Base-by-base conservation (phyloP, 2,329 filamentous ascomycete genomes). In the Capronia coronata region DNA sequence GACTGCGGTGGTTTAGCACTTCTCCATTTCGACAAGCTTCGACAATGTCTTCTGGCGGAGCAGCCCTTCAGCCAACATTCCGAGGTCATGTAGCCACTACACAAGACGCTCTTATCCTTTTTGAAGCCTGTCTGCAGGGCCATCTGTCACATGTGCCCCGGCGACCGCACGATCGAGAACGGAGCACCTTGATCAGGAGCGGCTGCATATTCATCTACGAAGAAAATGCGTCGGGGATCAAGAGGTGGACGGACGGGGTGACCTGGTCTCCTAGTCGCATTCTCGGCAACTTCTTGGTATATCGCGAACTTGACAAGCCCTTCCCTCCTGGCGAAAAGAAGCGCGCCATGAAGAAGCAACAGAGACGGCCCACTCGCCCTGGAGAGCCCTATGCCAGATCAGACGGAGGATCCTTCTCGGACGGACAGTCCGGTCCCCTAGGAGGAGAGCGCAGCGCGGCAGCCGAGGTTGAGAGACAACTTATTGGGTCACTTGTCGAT, bases 131-230 rank as follows among this genome's bases (percentile, higher is more conserved):
- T 60, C 73, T 94, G 13, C 75, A 73, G 29, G 87, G 87, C 9
- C 71, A 75, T 16, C 71, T 91, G 7, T 77, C 77, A 42, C 88
- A 93, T 65, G 86, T 93, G 16, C 82, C 87, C 14, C 83, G 90
- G 43, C 78, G 90, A 46, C 90, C 90, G 1, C 87, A 94, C 65
- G 90, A 95, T 62, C 78, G 87, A 44, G 90, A 95, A 68, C 78
- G 89, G 44, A 74, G 75, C 19, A 75, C 80, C 16, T 78, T 94
- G 44, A 93, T 95, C 63, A 79, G 79, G 58, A 94, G 87, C 59
- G 90, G 90, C 29, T 84, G 85, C 58, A 79, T 95, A 40, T 93
- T 95, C 68, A 87, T 95, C 58, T 96, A 95, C 66, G 88, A 94
- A 63, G 88, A 95, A 65, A 84, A 87, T 54, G 83, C 87, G 0